Evolutionary conservation across 2,329 filamentous ascomycete species (phyloP), one percentile per base, ranked within the genome.

Genomic region (Hymenoscyphus linearis): DNA sequence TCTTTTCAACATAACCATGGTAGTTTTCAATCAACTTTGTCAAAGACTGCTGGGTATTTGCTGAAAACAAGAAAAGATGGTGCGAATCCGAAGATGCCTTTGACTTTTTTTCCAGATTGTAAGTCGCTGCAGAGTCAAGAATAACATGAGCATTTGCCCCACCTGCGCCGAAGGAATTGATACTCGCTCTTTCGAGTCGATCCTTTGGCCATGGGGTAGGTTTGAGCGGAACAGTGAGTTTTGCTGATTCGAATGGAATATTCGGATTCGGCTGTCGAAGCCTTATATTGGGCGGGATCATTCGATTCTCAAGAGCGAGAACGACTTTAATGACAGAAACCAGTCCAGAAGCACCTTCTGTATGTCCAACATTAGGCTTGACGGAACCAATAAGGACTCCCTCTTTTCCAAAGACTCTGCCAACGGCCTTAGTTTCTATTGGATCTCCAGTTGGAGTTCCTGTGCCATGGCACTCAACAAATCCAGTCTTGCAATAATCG

Each of bases 251-350:
- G 22, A 60, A 65, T 3, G 52, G 60, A 76, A 76, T 64, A 16
- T 52, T 37, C 5, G 62, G 59, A 47, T 64, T 65, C 16, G 56
- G 31, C 34, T 56, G 35, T 14, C 62, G 55, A 40, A 62, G 62
- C 14, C 55, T 55, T 6, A 58, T 53, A 47, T 59, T 66, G 14
- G 64, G 62, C 18, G 74, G 72, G 31, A 78, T 74, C 13, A 75
- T 70, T 0, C 72, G 73, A 40, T 74, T 72, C 34, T 66, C 60
- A 5, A 68, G 34, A 6, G 60, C 52, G 2, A 62, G 44, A 18
- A 63, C 53, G 12, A 60, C 40, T 55, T 70, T 71, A 22, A 68
- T 64, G 12, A 68, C 14, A 13, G 57, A 62, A 12, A 64, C 58
- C 6, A 68, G 10, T 4, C 64, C 66, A 52, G 58, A 52, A 14